phyloP scores from a whole-genome alignment of 2,329 filamentous ascomycete genomes.

The Ustulina deusta region DNA sequence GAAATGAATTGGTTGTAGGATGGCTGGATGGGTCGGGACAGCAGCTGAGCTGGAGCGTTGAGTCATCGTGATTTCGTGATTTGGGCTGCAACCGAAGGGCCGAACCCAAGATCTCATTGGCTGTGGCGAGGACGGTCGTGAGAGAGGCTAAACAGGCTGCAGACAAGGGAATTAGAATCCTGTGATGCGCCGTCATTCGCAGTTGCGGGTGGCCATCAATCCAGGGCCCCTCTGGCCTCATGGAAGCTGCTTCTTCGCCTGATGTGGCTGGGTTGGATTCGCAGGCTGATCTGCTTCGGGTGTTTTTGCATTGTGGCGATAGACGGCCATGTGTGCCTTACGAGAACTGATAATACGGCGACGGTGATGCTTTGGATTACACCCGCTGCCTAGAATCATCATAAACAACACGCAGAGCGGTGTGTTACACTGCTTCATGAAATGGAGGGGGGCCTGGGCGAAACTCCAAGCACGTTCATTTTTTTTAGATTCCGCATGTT shows the following conservation, averaged over 20 bases:
- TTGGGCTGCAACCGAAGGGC: constrained; percentile 40
- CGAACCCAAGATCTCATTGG: constrained; percentile 41
- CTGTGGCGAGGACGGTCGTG: constrained; percentile 32
- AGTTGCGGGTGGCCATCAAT: constrained; percentile 23
- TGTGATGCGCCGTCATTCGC: constrained; percentile 36
- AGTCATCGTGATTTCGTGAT: constrained; percentile 45
- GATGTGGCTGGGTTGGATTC: constrained; percentile 37
- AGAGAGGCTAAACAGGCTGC: constrained; percentile 44
- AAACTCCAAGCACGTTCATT: constrained; percentile 25
- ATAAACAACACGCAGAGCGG: constrained; percentile 26
- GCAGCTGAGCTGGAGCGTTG: constrained; percentile 40
- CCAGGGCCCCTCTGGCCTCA: constrained; percentile 17
- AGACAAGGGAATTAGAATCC: constrained; percentile 40
- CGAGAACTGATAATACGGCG: constrained; percentile 27
- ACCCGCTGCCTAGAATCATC: constrained; percentile 20
- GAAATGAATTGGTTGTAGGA: constrained; percentile 14
- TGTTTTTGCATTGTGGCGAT: constrained; percentile 27
- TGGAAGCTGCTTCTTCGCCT: constrained; percentile 21
- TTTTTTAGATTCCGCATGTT: constrained; percentile 26
- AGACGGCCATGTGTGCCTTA: constrained; percentile 31
- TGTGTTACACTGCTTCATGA: constrained; percentile 37
- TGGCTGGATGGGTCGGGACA: constrained; percentile 28
- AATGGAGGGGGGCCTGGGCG: constrained; percentile 24
- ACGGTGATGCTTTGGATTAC: constrained; percentile 19
- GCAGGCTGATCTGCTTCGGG: constrained; percentile 28